Percentiles rank a stretch among this genome's conserved stretches.
Evolutionary conservation across 1,139 yeast genomes (phyloP).

Genomic region (Scheffersomyces insectosa): DNA sequence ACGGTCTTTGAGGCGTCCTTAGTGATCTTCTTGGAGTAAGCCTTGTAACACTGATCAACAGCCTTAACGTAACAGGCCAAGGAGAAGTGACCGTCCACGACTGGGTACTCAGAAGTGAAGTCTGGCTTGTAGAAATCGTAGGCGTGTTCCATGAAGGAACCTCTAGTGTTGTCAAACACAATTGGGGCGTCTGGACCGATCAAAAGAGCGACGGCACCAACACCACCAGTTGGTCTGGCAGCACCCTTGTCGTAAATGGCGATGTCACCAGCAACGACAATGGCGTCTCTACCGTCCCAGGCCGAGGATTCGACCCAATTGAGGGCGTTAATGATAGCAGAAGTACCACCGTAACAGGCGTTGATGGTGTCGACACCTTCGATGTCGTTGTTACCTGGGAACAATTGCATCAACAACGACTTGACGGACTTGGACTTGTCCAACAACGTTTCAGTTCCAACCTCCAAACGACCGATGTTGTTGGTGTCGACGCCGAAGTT

Average conservation of each 20-base stretch:
- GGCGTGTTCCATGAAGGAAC: conserved; percentile 93
- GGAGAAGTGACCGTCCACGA: conserved; percentile 96
- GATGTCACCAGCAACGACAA: conserved; percentile 96
- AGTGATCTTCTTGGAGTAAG: conserved; percentile 79
- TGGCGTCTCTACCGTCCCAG: conserved; percentile 99
- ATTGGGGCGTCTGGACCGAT: conserved; percentile 98
- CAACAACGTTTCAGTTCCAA: conserved; percentile 95
- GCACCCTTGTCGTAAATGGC: conserved; percentile 97
- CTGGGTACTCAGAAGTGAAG: conserved; percentile 94
- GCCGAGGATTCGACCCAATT: conserved; percentile 96
- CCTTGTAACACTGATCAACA: conserved; percentile 79
- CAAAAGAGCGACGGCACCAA: conserved; percentile 92
- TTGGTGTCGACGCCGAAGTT: conserved; percentile 81
- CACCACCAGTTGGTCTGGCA: conserved; percentile 99
- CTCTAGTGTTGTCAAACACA: conserved; percentile 85
- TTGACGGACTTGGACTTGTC: conserved; percentile 98
- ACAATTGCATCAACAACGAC: conserved; percentile 92
- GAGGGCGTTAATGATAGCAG: conserved; percentile 88
- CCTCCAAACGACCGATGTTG: conserved; percentile 92
- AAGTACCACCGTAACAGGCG: conserved; percentile 99
- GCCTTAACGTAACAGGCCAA: conserved; percentile 93
- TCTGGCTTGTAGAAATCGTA: conserved; percentile 98
- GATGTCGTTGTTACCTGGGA: conserved; percentile 84
- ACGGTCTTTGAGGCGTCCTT: conserved; percentile 56
- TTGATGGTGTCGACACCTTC: conserved; percentile 97